phyloP scores from a whole-genome alignment of 805 yeast genomes.

The Saturnispora zaruensis region DNA sequence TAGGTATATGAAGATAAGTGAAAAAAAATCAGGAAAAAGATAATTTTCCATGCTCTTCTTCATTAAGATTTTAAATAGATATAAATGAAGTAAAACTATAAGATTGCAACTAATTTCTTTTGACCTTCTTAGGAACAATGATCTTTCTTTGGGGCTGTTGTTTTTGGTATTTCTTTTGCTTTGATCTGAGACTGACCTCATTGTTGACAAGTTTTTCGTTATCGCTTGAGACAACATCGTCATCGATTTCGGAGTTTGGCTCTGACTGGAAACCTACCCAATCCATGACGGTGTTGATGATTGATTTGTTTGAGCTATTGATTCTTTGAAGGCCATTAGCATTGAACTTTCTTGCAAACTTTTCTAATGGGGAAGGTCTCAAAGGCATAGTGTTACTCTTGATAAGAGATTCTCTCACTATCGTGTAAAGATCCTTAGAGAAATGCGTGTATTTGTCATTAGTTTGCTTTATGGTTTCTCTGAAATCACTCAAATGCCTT shows the following conservation, averaged over 20 bases:
- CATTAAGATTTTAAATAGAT: background rate
- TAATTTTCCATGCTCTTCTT: too few relatives aligned
- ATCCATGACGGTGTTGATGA: constrained; percentile 29
- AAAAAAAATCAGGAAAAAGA: background rate
- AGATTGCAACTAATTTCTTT: background rate
- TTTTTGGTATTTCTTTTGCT: background rate
- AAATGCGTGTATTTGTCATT: constrained; percentile 59
- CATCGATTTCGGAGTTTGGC: constrained; percentile 19
- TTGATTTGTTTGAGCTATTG: constrained; percentile 18
- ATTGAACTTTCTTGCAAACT: constrained; percentile 54
- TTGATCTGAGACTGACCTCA: background rate
- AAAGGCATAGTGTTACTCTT: constrained; percentile 11
- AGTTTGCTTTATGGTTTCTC: constrained; percentile 76
- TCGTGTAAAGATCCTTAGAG: constrained; percentile 76
- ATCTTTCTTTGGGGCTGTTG: constrained; percentile 7
- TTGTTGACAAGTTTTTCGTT: background rate
- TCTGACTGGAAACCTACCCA: constrained; percentile 29
- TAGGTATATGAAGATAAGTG: background rate
- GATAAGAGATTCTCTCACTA: constrained; percentile 62
- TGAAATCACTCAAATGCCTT: constrained; percentile 80
- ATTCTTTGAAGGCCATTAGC: constrained; percentile 38
- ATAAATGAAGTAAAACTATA: background rate
- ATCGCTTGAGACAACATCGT: constrained; percentile 10
- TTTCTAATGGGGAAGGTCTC: constrained; percentile 49
- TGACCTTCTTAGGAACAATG: constrained; percentile 2